These are phyloP conservation scores for Yarrowia alimentaria DNA, from an alignment of 805 yeast species.

Conservation along the genomic window DNA sequence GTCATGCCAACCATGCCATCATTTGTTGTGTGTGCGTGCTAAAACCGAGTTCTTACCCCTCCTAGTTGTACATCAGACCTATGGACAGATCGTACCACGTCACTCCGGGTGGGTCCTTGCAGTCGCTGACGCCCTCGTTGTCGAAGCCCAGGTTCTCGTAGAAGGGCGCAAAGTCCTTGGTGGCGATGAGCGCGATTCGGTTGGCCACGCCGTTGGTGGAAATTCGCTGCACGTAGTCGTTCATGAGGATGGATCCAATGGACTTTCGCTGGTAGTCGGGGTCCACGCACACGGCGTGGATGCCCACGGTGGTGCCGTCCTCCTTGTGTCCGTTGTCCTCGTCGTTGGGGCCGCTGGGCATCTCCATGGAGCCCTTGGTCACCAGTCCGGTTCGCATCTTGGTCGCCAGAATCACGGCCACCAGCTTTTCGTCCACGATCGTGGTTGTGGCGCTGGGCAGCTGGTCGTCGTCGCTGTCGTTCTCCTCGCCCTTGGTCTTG, in stretches of 20 bases:
- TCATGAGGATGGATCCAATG: constrained; percentile 76
- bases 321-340: constrained; percentile 65
- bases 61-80: constrained; percentile 22
- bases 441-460: constrained; percentile 33
- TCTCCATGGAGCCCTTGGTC: constrained; percentile 58
- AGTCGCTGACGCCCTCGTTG: constrained; percentile 47
- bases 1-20: constrained; percentile 24
- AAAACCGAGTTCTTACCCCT: neutral
- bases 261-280: constrained; percentile 78
- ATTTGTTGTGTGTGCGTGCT: neutral
- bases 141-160: constrained; percentile 80
- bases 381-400: constrained; percentile 52
- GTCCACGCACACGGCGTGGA: constrained; percentile 77
- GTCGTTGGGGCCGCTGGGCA: constrained; percentile 46
- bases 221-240: constrained; percentile 87
- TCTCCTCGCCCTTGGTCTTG: constrained; percentile 29
- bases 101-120: constrained; percentile 32
- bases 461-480: constrained; percentile 33
- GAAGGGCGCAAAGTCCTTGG: constrained; percentile 65
- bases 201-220: constrained; percentile 84
- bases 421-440: constrained; percentile 52
- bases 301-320: constrained; percentile 66
- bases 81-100: constrained; percentile 34
- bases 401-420: constrained; percentile 81
- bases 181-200: constrained; percentile 70